Evolutionary conservation across 768 basidiomycete genomes (phyloP).

Genomic region (Sporobolomyces phaffii): DNA sequence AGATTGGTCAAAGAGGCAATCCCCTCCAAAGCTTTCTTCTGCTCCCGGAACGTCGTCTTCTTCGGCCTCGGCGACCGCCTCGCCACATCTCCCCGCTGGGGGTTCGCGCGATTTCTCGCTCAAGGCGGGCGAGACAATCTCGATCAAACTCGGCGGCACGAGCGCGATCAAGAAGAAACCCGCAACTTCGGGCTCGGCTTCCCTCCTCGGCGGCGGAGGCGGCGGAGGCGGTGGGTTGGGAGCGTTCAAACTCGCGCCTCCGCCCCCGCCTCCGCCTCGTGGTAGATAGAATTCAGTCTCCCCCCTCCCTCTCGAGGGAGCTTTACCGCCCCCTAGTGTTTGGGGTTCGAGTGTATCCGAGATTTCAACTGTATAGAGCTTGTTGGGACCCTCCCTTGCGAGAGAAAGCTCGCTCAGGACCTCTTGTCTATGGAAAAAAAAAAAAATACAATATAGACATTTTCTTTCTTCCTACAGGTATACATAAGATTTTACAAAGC

Average conservation of each 20-base stretch:
- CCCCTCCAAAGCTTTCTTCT: slow-evolving; percentile 20
- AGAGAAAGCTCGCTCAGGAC: no score
- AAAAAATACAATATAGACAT: no score
- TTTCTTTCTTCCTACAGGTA: no score
- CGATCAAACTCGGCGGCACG: slow-evolving; percentile 37
- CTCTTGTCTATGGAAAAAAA: no score
- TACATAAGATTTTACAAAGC: no score
- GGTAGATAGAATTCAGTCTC: slow-evolving; percentile 10
- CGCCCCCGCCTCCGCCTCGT: slow-evolving; percentile 30
- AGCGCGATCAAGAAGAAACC: slow-evolving; percentile 21
- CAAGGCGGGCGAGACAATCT: slow-evolving; percentile 42
- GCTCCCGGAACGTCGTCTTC: background rate
- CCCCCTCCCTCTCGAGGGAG: no score
- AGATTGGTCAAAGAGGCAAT: slow-evolving; percentile 34
- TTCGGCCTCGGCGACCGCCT: slow-evolving; percentile 10
- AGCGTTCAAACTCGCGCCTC: slow-evolving; percentile 28
- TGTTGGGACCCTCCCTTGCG: no score
- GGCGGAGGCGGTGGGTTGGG: slow-evolving; percentile 11
- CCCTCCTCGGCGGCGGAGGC: background rate
- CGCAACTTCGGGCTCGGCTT: background rate
- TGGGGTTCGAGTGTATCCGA: no score
- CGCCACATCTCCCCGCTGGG: slow-evolving; percentile 11
- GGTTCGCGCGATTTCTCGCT: slow-evolving; percentile 41
- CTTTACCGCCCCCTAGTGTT: no score
- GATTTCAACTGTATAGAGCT: no score